These are phyloP conservation scores for Phialemonium atrogriseum DNA, from an alignment of 2,329 filamentous ascomycete species.

Conservation along the genomic window DNA sequence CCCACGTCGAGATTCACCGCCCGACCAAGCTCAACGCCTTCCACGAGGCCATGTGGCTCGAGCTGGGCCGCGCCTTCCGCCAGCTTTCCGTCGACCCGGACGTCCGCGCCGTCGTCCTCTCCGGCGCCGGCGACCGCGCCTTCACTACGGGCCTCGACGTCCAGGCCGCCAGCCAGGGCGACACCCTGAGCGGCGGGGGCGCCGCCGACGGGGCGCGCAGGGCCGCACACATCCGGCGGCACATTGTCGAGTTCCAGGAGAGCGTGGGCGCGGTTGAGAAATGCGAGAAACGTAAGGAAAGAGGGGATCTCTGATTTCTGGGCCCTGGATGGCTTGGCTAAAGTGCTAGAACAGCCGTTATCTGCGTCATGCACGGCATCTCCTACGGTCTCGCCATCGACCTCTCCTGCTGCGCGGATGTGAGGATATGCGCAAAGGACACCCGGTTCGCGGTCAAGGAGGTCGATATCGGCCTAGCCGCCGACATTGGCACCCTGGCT, in stretches of 20 bases:
- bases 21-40: conserved; percentile 85
- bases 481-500: conserved; percentile 68
- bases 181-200: conserved; percentile 28
- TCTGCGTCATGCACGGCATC: conserved; percentile 73
- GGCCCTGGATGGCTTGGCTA: no score
- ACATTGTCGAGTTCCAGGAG: conserved; percentile 73
- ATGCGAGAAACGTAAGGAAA: conserved; percentile 82
- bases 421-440: conserved; percentile 55
- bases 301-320: conserved; percentile 10
- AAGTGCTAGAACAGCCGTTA: no score
- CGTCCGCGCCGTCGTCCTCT: conserved; percentile 70
- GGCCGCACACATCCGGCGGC: conserved; percentile 52
- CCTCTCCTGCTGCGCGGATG: conserved; percentile 59
- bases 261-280: conserved; percentile 69
- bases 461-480: conserved; percentile 73
- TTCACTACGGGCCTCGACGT: conserved; percentile 87
- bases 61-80: conserved; percentile 65
- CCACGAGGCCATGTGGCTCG: conserved; percentile 75
- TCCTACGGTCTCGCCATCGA: conserved; percentile 73
- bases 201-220: conserved; percentile 53
- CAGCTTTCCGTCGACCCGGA: conserved; percentile 63
- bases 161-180: conserved; percentile 52
- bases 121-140: conserved; percentile 71
- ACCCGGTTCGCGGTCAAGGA: conserved; percentile 67
- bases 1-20: conserved; percentile 88